These are phyloP conservation scores for Xylaria castorea DNA, from an alignment of 495 filamentous ascomycete species.

Conservation along the genomic window DNA sequence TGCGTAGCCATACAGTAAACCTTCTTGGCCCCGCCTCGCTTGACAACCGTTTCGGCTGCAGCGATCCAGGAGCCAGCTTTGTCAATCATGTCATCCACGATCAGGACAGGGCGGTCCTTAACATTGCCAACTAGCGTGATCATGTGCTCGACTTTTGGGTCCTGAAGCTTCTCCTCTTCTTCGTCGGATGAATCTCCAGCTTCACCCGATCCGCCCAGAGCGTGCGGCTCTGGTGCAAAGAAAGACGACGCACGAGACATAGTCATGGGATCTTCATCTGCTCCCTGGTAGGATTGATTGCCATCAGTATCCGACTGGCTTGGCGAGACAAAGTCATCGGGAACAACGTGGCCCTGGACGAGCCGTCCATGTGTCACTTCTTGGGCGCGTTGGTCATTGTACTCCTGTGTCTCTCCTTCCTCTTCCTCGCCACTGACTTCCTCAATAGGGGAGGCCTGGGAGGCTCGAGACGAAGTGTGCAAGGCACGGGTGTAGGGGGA, in stretches of 20 bases:
- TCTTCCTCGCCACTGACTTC: constrained; percentile 54
- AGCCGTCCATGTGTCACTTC: constrained; percentile 92
- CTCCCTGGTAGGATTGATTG: constrained; percentile 39
- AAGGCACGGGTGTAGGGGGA: constrained; percentile 42
- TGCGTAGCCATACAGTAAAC: constrained; percentile 99
- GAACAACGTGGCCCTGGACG: constrained; percentile 95
- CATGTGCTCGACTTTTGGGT: constrained; percentile 83
- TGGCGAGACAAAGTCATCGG: constrained; percentile 88
- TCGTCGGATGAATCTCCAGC: constrained; percentile 83
- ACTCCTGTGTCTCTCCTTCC: constrained; percentile 67
- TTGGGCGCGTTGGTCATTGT: constrained; percentile 82
- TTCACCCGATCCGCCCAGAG: constrained; percentile 83
- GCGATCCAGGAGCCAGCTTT: constrained; percentile 97
- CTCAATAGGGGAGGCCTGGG: constrained; percentile 46
- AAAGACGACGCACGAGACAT: constrained; percentile 63
- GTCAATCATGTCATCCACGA: constrained; percentile 99
- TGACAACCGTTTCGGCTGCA: constrained; percentile 96
- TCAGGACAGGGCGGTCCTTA: constrained; percentile 80
- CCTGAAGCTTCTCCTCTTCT: constrained; percentile 78
- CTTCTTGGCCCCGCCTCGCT: constrained; percentile 86
- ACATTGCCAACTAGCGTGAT: constrained; percentile 97
- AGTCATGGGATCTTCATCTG: constrained; percentile 63
- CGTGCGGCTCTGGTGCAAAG: constrained; percentile 64
- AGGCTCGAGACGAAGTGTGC: constrained; percentile 39
- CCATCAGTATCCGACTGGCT: constrained; percentile 64